Evolutionary conservation across 495 filamentous ascomycete genomes (phyloP), one percentile per base, ranked within the genome.

Genomic region (Lichenothelia convexa): DNA sequence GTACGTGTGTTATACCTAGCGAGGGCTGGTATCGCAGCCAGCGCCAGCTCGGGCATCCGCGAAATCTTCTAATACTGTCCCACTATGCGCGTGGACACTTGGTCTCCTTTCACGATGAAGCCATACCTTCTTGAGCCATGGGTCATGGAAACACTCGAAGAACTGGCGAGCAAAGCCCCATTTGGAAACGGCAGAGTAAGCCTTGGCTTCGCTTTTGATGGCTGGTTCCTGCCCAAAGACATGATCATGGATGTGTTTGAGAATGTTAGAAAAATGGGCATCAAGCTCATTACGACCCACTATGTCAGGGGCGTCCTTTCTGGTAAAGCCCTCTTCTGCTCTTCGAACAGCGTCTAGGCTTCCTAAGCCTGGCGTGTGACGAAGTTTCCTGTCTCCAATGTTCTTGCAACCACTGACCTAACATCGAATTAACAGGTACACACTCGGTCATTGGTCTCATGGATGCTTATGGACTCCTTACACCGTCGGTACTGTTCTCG

Each of bases 1-100:
- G 13, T 27, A n/a, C n/a, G n/a, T n/a, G n/a, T n/a, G n/a, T n/a
- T n/a, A n/a, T 27, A 13, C 7, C 7, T 7, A 27, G 24, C 24
- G 7, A 7, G 33, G 9, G 8, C 12, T 15, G 62, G 45, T 12
- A 39, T 69, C 38, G 44, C 49, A 3, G 66, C 62, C 9, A 60
- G 57, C 0, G 45, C 57, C 3, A 46, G 53, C 0, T 67, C 65
- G 0, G 65, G 66, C 5, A 58, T 70, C 11, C 52, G 66, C 3
- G 57, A 59, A 4, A 40, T 67, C 16, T 71, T 59, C 47, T 59
- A 60, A 45, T 69, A 65, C 38, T 46, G 43, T 18, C 57, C 59
- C 4, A 59, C 48, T 13, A 18, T 36, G 12, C 43, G 46, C 8
- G 37, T 63, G n/a, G 44, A 50, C 20, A 40, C 40, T 15, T 67